phyloP scores from a whole-genome alignment of 805 yeast species.

The Brettanomyces bruxellensis region DNA sequence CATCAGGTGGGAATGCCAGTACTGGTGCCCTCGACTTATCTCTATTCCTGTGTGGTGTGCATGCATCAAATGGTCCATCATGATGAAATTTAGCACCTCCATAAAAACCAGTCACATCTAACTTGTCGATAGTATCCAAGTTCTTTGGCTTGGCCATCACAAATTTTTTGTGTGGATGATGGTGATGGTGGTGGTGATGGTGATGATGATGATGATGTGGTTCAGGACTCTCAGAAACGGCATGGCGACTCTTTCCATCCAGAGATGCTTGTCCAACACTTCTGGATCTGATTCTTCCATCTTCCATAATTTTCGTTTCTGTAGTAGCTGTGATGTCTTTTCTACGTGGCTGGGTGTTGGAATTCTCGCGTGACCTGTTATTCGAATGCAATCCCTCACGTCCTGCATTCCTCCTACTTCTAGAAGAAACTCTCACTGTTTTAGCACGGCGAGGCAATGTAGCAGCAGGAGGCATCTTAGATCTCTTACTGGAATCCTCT shows the following conservation, averaged over 20 bases:
- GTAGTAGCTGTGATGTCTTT: slow-evolving; percentile 15
- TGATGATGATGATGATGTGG: slow-evolving; percentile 6
- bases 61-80: slow-evolving; percentile 98
- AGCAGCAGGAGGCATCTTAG: slow-evolving; percentile 10
- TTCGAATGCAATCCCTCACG: background rate
- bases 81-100: slow-evolving; percentile 94
- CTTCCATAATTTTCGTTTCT: slow-evolving; percentile 19
- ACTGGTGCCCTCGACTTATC: slow-evolving; percentile 74
- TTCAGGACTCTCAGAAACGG: background rate
- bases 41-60: slow-evolving; percentile 92
- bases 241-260: background rate
- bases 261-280: slow-evolving; percentile 19
- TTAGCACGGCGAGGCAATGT: slow-evolving; percentile 7
- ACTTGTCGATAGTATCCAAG: slow-evolving; percentile 87
- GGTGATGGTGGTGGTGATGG: slow-evolving; percentile 13
- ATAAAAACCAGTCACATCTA: slow-evolving; percentile 92
- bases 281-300: slow-evolving; percentile 24
- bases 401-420: background rate
- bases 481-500: slow-evolving; percentile 16
- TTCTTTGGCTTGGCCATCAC: slow-evolving; percentile 53
- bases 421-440: slow-evolving; percentile 3
- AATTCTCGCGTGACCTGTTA: background rate
- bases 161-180: slow-evolving; percentile 24
- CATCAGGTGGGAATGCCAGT: slow-evolving; percentile 89
- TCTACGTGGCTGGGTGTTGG: slow-evolving; percentile 1